Conservation (phyloP, 805 yeast genomes). For the Brettanomyces bruxellensis region DNA sequence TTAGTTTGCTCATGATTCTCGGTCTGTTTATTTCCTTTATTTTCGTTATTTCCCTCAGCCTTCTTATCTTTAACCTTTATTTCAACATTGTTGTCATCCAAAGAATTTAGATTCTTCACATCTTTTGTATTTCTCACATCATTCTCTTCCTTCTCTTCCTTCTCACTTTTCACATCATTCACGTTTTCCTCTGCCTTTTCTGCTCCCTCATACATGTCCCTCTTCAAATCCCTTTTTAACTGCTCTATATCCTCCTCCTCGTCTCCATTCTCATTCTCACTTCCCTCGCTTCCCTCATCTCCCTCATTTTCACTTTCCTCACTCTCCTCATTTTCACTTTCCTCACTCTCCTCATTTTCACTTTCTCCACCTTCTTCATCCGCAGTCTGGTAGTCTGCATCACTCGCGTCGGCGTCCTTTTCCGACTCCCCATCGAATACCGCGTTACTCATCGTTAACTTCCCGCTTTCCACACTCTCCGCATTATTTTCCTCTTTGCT, state of each 20-base stretch:
- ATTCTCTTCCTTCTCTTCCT: slow-evolving; percentile 19
- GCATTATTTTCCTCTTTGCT: too few species aligned
- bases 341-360: background rate
- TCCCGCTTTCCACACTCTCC: too few species aligned
- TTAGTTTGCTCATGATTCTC: slow-evolving; percentile 7
- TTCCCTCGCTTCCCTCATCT: background rate
- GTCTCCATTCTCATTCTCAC: slow-evolving; percentile 22
- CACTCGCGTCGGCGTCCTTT: too few species aligned
- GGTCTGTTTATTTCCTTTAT: slow-evolving; percentile 15
- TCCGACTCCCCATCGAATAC: too few species aligned
- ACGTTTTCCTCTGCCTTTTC: slow-evolving; percentile 26
- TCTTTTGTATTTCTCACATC: slow-evolving; percentile 1
- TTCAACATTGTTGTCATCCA: too few species aligned
- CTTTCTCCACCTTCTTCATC: background rate
- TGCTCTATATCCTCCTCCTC: slow-evolving; percentile 1
- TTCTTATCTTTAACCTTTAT: background rate
- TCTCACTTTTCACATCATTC: background rate
- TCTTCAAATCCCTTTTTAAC: background rate
- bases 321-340: background rate
- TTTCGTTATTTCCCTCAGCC: slow-evolving; percentile 9
- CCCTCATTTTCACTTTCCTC: background rate
- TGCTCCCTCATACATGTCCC: slow-evolving; percentile 17
- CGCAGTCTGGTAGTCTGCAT: too few species aligned
- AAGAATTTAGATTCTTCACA: too few species aligned
- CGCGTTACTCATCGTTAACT: too few species aligned